A percentile compares a stretch with the other conserved stretches of the same genome.
These are phyloP conservation scores for Cichorium intybus DNA, from an alignment of 140 eudicot species.

Conservation along the genomic window DNA sequence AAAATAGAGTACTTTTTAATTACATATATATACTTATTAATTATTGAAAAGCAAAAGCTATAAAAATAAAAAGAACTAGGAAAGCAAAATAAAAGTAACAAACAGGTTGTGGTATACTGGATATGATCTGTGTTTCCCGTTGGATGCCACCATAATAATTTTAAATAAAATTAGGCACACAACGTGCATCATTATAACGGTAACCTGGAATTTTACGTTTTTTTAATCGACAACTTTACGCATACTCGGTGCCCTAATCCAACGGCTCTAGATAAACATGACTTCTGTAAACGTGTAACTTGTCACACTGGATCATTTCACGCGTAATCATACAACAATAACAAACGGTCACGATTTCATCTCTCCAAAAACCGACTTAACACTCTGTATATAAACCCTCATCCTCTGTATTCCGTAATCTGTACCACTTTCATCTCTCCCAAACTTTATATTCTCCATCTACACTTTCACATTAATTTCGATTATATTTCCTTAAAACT, in stretches of 20 bases:
- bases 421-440: neutral
- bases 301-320: neutral
- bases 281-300: slow-evolving; percentile 16
- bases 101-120: too few relatives aligned
- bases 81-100: too few relatives aligned
- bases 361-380: slow-evolving; percentile 15
- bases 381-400: slow-evolving; percentile 22
- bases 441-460: neutral
- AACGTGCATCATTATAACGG: slow-evolving; percentile 26
- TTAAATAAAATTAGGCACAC: slow-evolving; percentile 14
- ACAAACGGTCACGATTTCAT: slow-evolving; percentile 4
- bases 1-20: too few relatives aligned
- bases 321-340: slow-evolving; percentile 9
- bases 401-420: slow-evolving; percentile 2
- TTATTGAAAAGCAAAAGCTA: neutral
- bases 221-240: slow-evolving; percentile 2
- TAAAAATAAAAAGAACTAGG: neutral
- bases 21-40: too few relatives aligned
- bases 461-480: neutral
- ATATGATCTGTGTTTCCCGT: slow-evolving; percentile 14
- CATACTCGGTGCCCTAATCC: slow-evolving; percentile 8
- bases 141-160: slow-evolving; percentile 17
- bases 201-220: slow-evolving; percentile 18
- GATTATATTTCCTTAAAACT: neutral
- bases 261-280: slow-evolving; percentile 5